Evolutionary conservation across 495 filamentous ascomycete species (phyloP).

Genomic region (Podospora pseudoanserina): DNA sequence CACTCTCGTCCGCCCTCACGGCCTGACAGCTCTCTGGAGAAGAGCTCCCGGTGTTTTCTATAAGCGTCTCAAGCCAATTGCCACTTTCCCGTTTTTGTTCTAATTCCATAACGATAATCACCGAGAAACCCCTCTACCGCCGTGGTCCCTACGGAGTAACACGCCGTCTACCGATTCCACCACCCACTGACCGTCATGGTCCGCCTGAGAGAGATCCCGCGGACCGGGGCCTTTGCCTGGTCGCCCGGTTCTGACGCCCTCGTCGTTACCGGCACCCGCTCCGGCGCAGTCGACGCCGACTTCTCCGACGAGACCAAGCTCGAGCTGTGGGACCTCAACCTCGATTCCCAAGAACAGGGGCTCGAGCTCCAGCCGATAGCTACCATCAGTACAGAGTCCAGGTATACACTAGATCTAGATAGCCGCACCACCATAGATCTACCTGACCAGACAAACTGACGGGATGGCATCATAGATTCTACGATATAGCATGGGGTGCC

Average conservation of each 20-base stretch:
- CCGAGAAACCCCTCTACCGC: slow-evolving; percentile 3
- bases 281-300: slow-evolving; percentile 91
- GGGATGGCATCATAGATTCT: slow-evolving; percentile 61
- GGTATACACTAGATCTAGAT: slow-evolving; percentile 56
- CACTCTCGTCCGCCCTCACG: slow-evolving; percentile 18
- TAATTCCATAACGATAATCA: slow-evolving; percentile 2
- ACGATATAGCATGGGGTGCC: slow-evolving; percentile 92
- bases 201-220: slow-evolving; percentile 86
- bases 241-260: slow-evolving; percentile 74
- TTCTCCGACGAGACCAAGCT: slow-evolving; percentile 97
- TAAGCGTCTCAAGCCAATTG: slow-evolving; percentile 20
- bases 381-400: slow-evolving; percentile 82
- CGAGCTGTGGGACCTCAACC: slow-evolving; percentile 89
- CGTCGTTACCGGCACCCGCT: slow-evolving; percentile 91
- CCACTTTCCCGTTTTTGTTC: slow-evolving; percentile 1
- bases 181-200: slow-evolving; percentile 67
- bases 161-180: slow-evolving; percentile 8
- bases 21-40: slow-evolving; percentile 19
- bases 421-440: background rate
- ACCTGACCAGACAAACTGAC: background rate
- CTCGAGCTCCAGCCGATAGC: slow-evolving; percentile 82
- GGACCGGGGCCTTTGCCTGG: slow-evolving; percentile 97
- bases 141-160: background rate
- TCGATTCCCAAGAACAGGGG: slow-evolving; percentile 68
- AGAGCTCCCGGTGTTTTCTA: slow-evolving; percentile 24